Conservation (phyloP, 2,329 filamentous ascomycete species). For the Pestalotiopsis sp. region DNA sequence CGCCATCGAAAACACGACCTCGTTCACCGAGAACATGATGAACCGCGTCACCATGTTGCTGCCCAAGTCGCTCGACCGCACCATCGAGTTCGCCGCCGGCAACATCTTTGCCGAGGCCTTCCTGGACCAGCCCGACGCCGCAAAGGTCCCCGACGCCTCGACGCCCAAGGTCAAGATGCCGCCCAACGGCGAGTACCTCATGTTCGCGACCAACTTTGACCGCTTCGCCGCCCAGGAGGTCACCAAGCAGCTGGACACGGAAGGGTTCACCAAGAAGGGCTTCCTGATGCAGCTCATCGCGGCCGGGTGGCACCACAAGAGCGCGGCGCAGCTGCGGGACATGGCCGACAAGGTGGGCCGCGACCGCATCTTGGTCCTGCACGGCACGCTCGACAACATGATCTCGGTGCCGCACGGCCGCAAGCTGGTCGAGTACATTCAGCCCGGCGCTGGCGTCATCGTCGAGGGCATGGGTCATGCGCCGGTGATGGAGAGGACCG, state of each 20-base stretch:
- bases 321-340: slow-evolving; percentile 62
- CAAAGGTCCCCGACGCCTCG: slow-evolving; percentile 47
- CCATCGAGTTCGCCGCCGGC: slow-evolving; percentile 65
- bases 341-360: slow-evolving; percentile 73
- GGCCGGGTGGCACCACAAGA: slow-evolving; percentile 80
- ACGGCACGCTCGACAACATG: slow-evolving; percentile 79
- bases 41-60: slow-evolving; percentile 61
- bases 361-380: slow-evolving; percentile 75
- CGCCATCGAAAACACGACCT: slow-evolving; percentile 60
- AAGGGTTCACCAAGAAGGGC: slow-evolving; percentile 65
- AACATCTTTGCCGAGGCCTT: slow-evolving; percentile 70
- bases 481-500: slow-evolving; percentile 69
- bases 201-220: slow-evolving; percentile 77
- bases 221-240: slow-evolving; percentile 82
- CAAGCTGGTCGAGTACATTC: slow-evolving; percentile 66
- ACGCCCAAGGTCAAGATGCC: slow-evolving; percentile 41
- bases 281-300: slow-evolving; percentile 80
- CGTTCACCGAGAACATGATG: slow-evolving; percentile 67
- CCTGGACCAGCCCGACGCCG: slow-evolving; percentile 64
- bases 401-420: slow-evolving; percentile 72
- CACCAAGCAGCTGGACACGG: slow-evolving; percentile 65
- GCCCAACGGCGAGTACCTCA: slow-evolving; percentile 41
- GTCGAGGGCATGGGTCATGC: slow-evolving; percentile 78
- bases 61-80: slow-evolving; percentile 71
- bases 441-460: slow-evolving; percentile 63